These are phyloP conservation scores for Alternaria ethzedia DNA, from an alignment of 2,329 filamentous ascomycete genomes.

Conservation along the genomic window DNA sequence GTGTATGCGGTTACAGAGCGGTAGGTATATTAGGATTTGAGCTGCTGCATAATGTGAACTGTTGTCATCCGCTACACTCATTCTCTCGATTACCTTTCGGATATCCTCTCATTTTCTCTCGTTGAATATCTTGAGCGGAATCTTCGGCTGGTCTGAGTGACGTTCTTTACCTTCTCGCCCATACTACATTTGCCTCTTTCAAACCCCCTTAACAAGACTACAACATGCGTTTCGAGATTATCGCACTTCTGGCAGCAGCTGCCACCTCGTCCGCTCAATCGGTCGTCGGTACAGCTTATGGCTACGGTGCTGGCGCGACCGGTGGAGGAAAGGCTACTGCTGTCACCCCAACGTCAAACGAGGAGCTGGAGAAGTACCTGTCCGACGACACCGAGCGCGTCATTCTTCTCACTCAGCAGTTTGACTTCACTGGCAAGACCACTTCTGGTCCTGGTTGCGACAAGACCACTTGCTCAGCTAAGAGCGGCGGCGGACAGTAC, in stretches of 20 bases:
- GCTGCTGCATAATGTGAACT: not conserved
- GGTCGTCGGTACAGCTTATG: slow-evolving; percentile 32
- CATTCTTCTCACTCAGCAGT: slow-evolving; percentile 29
- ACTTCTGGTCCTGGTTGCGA: slow-evolving; percentile 29
- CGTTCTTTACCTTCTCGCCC: slow-evolving; percentile 16
- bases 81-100: slow-evolving; percentile 6
- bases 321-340: slow-evolving; percentile 30
- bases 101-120: slow-evolving; percentile 16
- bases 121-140: slow-evolving; percentile 23
- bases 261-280: slow-evolving; percentile 26
- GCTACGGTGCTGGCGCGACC: slow-evolving; percentile 31
- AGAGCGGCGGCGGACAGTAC: slow-evolving; percentile 22
- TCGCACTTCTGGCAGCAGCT: slow-evolving; percentile 20
- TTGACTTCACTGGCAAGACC: slow-evolving; percentile 35
- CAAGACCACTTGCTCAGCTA: slow-evolving; percentile 21
- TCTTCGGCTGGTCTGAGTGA: slow-evolving; percentile 31
- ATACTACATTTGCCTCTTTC: not conserved
- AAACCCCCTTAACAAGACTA: not conserved
- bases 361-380: slow-evolving; percentile 29
- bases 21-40: not conserved
- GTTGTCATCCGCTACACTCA: not conserved
- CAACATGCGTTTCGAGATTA: slow-evolving; percentile 28
- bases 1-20: not conserved
- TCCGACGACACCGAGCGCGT: slow-evolving; percentile 26
- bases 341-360: slow-evolving; percentile 29